phyloP scores from a whole-genome alignment of 2,329 filamentous ascomycete species.

The Fusarium illudens region DNA sequence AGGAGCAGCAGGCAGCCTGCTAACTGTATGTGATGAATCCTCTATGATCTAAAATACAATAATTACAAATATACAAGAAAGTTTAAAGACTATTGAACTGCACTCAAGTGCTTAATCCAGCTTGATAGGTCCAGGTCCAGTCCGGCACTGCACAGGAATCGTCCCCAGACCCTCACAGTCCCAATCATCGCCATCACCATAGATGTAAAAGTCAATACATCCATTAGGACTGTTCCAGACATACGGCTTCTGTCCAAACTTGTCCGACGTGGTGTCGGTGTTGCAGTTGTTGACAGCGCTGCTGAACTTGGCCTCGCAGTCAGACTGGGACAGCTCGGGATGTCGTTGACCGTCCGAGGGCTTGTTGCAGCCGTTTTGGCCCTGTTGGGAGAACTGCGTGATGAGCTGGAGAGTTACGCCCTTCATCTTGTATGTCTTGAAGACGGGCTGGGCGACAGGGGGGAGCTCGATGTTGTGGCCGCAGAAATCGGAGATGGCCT shows the following conservation, averaged over 20 bases:
- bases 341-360: not conserved
- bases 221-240: slow-evolving; percentile 12
- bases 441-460: not conserved
- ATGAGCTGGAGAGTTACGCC: not conserved
- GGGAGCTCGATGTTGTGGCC: not conserved
- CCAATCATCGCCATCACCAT: slow-evolving; percentile 2
- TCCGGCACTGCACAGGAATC: slow-evolving; percentile 2
- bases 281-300: slow-evolving; percentile 3
- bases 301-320: not conserved
- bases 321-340: not conserved
- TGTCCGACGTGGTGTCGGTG: not conserved
- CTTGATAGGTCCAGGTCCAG: not conserved
- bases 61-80: not conserved
- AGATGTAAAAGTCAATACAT: slow-evolving; percentile 4
- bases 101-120: not conserved
- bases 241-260: not conserved
- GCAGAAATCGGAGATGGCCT: not conserved
- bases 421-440: not conserved
- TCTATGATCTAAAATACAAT: not conserved
- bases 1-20: not conserved
- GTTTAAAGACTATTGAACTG: not conserved
- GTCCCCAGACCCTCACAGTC: not conserved
- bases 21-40: too few relatives aligned
- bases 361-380: not conserved
- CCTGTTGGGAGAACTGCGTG: not conserved